A percentile compares a stretch with the other conserved stretches of the same genome.
Conservation (phyloP, 2,329 filamentous ascomycete species). For the Trichoderma sp. region DNA sequence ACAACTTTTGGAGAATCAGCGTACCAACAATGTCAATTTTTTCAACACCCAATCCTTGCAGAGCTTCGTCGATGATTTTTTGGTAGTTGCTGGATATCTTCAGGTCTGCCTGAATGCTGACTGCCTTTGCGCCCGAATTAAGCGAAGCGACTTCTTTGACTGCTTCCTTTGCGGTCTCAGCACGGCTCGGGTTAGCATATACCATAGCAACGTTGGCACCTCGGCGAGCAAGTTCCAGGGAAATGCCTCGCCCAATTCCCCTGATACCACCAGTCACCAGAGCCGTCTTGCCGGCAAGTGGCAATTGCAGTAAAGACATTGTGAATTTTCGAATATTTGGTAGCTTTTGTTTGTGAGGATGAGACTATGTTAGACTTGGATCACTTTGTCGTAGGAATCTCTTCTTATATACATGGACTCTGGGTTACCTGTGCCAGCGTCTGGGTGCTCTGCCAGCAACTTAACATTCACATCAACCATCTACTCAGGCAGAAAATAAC, state of each 20-base stretch:
- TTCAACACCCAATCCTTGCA: neutral
- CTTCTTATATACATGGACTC: neutral
- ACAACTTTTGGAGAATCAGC: neutral
- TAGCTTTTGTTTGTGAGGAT: neutral
- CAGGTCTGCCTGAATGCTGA: neutral
- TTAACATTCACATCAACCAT: neutral
- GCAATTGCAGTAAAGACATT: neutral
- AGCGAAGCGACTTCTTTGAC: neutral
- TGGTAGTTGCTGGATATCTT: neutral
- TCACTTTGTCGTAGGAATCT: neutral
- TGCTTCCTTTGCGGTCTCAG: neutral
- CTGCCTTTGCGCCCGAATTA: neutral
- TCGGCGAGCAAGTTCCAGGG: conserved; percentile 1
- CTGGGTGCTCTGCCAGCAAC: neutral
- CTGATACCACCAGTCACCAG: conserved; percentile 10
- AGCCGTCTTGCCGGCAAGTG: neutral
- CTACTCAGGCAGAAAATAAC: neutral
- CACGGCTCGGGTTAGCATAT: neutral
- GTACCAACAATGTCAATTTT: conserved; percentile 6
- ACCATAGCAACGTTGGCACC: conserved; percentile 7
- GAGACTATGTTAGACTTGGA: neutral
- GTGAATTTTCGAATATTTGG: rapidly evolving
- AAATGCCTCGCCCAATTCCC: neutral
- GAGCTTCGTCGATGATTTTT: neutral
- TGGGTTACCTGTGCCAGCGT: too few species aligned